Evolutionary conservation across 2,329 filamentous ascomycete genomes (phyloP), one percentile per base, ranked within the genome.

Genomic region (Davidsoniella australis): DNA sequence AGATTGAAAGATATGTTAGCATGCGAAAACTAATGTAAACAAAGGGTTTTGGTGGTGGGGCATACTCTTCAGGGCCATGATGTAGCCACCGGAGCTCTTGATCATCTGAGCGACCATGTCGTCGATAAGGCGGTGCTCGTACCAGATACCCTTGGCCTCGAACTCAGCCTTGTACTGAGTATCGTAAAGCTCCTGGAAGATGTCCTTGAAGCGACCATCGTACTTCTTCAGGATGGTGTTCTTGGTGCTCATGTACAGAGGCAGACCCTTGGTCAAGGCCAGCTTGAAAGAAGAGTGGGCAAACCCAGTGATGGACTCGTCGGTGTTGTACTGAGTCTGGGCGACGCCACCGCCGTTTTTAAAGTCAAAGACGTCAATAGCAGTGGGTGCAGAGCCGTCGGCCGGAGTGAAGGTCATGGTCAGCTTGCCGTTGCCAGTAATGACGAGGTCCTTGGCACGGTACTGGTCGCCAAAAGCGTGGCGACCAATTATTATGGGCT

Each of bases 71-170:
- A 96, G 78, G 55, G 91, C 91, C 75, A 96, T 95, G 64, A 96
- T 78, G 69, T 91, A 95, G 55, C 91, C 91, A 59, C 91, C 91
- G 60, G 82, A 78, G 69, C 84, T 91, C 84, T 98, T 98, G 75
- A 98, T 84, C 91, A 98, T 98, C 76, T 98, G 91, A 45, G 91
- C 91, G 56, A 98, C 91, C 91, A 98, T 96, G 70, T 98, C 91
- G 69, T 98, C 91, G 62, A 98, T 96, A 58, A 98, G 75, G 61
- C 91, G 84, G 72, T 98, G 91, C 80, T 98, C 91, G 65, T 98
- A 96, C 91, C 91, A 96, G 70, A 96, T 94, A 55, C 77, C 77
- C 73, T 87, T 85, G 61, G 80, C 81, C 64, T 95, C 88, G 59
- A 96, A 96, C 41, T 85, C 76, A 64, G 77, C 74, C 74, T 84